A percentile compares a stretch with the other conserved stretches of the same genome.
Conservation (phyloP, 2,329 filamentous ascomycete genomes). For the Scedosporium boydii region DNA sequence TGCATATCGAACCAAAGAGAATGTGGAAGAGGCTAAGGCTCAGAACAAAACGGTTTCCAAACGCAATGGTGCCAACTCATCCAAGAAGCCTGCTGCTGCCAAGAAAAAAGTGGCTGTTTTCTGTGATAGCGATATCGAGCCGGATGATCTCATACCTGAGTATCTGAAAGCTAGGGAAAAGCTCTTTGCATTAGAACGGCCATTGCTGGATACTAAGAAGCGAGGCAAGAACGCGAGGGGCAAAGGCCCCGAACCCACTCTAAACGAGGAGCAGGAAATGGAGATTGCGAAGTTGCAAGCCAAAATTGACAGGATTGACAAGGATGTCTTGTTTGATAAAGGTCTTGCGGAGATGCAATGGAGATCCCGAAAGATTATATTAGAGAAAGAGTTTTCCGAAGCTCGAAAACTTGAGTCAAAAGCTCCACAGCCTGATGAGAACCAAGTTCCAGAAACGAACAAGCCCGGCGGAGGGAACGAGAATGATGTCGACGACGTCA, state of each 20-base stretch:
- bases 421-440: background rate
- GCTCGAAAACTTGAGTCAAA: conserved; percentile 30
- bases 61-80: conserved; percentile 5
- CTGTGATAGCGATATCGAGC: conserved; percentile 64
- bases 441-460: background rate
- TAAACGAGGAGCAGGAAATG: conserved; percentile 24
- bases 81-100: conserved; percentile 23
- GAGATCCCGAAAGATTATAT: conserved; percentile 45
- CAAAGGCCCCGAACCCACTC: conserved; percentile 13
- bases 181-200: conserved; percentile 52
- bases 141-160: conserved; percentile 62
- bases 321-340: conserved; percentile 66
- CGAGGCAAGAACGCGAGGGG: conserved; percentile 24
- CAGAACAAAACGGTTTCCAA: background rate
- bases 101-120: conserved; percentile 7
- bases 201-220: conserved; percentile 26
- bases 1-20: background rate
- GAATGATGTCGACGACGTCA: conserved; percentile 36
- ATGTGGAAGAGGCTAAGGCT: background rate
- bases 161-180: conserved; percentile 68
- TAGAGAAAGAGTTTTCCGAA: conserved; percentile 54
- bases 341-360: conserved; percentile 56
- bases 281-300: conserved; percentile 57
- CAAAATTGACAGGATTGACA: conserved; percentile 69
- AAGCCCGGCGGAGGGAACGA: conserved; percentile 12